Evolutionary conservation across 1,139 yeast genomes (phyloP), one percentile per base, ranked within the genome.

Genomic region (Chernovozyma aurita): DNA sequence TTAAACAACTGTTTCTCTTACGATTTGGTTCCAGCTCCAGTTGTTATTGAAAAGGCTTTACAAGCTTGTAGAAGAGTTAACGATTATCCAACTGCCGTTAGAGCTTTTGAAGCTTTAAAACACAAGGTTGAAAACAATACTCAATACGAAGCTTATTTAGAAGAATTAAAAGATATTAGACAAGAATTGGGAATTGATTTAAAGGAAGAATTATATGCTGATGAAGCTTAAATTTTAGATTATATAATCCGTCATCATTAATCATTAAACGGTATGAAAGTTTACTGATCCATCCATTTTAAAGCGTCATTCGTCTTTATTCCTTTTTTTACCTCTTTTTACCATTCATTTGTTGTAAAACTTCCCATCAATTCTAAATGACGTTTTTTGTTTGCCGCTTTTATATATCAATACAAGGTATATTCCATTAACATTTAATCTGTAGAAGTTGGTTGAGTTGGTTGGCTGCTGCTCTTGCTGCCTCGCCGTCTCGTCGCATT

Each of bases 41-140:
- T 85, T 43, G 97, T 92, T 46, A 77, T 92, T 59, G 96, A 87
- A 70, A 85, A 85, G 72, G 98, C 98, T 36, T 78, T 92, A 62
- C 83, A 85, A 70, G 98, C 98, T 37, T 92, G 97, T 57, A 88
- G 98, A 80, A 86, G 98, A 72, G 97, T 92, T 50, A 88, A 94
- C 67, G 98, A 92, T 72, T 86, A 86, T 72, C 97, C 98, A 45
- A 90, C 97, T 45, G 98, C 98, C 42, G 94, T 90, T 52, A 85
- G 98, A 72, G 95, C 95, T 44, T 92, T 92, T 55, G 98, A 92
- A 73, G 85, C 87, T 49, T 79, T 92, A 64, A 86, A 85, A 67
- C 86, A 80, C 79, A 92, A 92, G 76, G 97, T 92, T 47, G 97
- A 90, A 67, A 86, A 83, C 72, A 81, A 78, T 61, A 83, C 82